Evolutionary conservation across 192 early-diverging fungal genomes (phyloP).

Genomic region (Chytriomyces sp.): DNA sequence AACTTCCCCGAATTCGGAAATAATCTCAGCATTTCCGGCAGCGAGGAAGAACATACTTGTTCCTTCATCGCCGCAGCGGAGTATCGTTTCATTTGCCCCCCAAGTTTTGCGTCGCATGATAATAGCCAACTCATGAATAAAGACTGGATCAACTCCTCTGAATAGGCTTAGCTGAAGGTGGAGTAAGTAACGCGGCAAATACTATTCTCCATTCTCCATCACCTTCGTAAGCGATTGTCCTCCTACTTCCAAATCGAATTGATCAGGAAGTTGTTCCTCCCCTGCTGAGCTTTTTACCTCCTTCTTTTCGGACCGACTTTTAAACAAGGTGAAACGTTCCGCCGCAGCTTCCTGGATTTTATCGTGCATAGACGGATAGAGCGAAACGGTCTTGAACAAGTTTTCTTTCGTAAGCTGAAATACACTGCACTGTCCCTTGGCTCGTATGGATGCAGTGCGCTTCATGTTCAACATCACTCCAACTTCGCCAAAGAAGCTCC

Average conservation of each 20-base stretch:
- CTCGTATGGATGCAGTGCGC: constrained; percentile 46
- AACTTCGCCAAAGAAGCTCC: constrained; percentile 57
- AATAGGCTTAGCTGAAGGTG: constrained; percentile 35
- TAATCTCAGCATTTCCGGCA: constrained; percentile 48
- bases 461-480: constrained; percentile 51
- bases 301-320: constrained; percentile 12
- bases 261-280: constrained; percentile 33
- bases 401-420: constrained; percentile 44
- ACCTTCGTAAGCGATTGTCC: constrained; percentile 47
- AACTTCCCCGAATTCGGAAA: constrained; percentile 52
- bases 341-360: constrained; percentile 46
- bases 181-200: not conserved
- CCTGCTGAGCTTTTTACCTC: constrained; percentile 4
- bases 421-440: constrained; percentile 46
- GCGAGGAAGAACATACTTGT: constrained; percentile 59
- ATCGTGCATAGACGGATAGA: constrained; percentile 43
- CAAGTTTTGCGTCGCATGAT: constrained; percentile 41
- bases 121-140: constrained; percentile 43
- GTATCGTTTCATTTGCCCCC: constrained; percentile 40
- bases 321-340: constrained; percentile 42
- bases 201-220: constrained; percentile 34
- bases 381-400: constrained; percentile 30
- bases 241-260: constrained; percentile 48
- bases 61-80: constrained; percentile 39
- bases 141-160: constrained; percentile 31